Conservation (phyloP, 257 asterid genomes). For the Solanum chiquidenum region DNA sequence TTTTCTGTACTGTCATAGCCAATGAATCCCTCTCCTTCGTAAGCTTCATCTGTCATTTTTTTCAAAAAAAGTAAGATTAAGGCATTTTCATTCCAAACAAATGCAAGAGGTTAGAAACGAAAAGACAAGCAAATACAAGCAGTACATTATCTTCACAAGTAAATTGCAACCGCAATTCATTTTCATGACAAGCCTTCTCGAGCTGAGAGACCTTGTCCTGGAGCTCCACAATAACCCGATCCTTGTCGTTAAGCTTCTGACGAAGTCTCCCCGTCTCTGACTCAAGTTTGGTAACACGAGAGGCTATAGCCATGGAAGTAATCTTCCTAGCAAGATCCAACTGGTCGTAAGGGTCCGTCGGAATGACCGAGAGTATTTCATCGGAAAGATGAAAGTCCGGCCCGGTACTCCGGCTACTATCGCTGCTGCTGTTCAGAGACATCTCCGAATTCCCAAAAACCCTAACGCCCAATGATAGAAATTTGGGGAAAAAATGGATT, state of each 20-base stretch:
- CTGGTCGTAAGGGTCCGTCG: slow-evolving; percentile 94
- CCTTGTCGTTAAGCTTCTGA: slow-evolving; percentile 56
- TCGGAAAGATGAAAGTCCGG: slow-evolving; percentile 68
- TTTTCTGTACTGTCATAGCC: slow-evolving; percentile 56
- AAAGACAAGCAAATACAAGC: not conserved
- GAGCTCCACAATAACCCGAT: slow-evolving; percentile 48
- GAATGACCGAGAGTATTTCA: slow-evolving; percentile 68
- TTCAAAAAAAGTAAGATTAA: not conserved
- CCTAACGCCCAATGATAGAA: not conserved
- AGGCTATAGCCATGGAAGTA: slow-evolving; percentile 95
- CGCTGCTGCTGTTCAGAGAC: slow-evolving; percentile 38
- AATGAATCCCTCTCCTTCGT: slow-evolving; percentile 73
- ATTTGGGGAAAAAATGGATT: not conserved
- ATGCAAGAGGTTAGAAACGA: not conserved
- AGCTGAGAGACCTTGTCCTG: slow-evolving; percentile 57
- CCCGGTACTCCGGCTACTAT: slow-evolving; percentile 17
- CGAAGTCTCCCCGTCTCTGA: slow-evolving; percentile 58
- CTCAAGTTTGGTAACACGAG: slow-evolving; percentile 84
- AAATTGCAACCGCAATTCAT: slow-evolving; percentile 53
- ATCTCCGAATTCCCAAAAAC: slow-evolving; percentile 1
- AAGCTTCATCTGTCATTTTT: slow-evolving; percentile 53
- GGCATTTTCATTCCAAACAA: not conserved
- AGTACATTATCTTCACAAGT: slow-evolving; percentile 23
- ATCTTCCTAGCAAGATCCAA: slow-evolving; percentile 98
- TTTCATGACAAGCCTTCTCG: slow-evolving; percentile 51